These are phyloP conservation scores for Cicer bijugum DNA, from an alignment of 306 rosid genomes.

Conservation along the genomic window DNA sequence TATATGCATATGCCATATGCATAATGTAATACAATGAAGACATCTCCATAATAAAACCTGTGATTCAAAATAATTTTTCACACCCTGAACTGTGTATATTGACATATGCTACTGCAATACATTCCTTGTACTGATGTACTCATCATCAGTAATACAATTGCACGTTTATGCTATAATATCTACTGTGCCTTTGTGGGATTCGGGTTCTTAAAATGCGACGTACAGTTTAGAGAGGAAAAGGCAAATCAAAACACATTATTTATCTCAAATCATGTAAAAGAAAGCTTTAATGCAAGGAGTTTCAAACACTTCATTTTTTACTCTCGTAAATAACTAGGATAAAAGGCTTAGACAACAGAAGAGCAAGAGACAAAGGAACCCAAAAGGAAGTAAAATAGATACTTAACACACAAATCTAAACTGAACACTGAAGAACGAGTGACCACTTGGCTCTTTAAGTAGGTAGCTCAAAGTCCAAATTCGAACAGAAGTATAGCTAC, in stretches of 20 bases:
- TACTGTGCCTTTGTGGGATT: not conserved
- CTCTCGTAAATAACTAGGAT: constrained; percentile 2
- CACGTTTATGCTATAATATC: constrained; percentile 6
- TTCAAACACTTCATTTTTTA: not conserved
- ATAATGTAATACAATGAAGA: not conserved
- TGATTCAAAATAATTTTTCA: constrained; percentile 4
- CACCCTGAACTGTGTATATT: not conserved
- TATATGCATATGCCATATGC: not conserved
- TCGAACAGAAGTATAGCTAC: not conserved
- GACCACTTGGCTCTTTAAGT: not conserved
- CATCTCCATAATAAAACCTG: not conserved
- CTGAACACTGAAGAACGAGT: not conserved
- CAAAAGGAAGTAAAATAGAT: constrained; percentile 3
- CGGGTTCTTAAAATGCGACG: not conserved
- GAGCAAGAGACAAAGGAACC: not conserved
- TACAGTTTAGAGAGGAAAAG: constrained; percentile 1
- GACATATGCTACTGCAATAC: constrained; percentile 13
- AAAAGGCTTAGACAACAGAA: not conserved
- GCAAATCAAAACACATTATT: not conserved
- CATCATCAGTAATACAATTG: not conserved
- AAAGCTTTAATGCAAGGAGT: not conserved
- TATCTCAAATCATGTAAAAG: not conserved
- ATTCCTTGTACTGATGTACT: not conserved
- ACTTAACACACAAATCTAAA: constrained; percentile 6
- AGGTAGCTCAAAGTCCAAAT: not conserved